Conservation (phyloP, 2,329 filamentous ascomycete genomes). For the Rutstroemia sp. region DNA sequence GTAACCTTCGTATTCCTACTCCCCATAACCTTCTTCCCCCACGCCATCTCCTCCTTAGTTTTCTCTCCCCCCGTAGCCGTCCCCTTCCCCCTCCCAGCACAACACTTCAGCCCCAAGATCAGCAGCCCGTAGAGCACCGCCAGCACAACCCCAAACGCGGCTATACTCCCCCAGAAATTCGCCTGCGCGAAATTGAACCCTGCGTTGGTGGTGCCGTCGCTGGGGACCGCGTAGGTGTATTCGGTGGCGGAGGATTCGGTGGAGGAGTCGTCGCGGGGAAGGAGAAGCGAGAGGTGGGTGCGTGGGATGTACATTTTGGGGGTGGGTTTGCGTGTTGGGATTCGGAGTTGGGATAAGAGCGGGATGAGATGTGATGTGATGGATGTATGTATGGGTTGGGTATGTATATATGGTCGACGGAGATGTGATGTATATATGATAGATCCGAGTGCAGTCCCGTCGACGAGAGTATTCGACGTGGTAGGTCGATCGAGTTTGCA, state of each 20-base stretch:
- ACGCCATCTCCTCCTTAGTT: background rate
- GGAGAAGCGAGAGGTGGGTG: background rate
- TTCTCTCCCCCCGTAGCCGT: background rate
- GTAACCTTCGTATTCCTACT: background rate
- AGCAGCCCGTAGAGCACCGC: background rate
- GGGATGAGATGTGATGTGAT: too few species aligned
- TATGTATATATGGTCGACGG: too few species aligned
- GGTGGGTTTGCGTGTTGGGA: background rate
- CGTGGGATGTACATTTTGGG: background rate
- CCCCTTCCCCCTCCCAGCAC: background rate
- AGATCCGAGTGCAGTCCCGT: too few species aligned
- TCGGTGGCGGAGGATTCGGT: background rate
- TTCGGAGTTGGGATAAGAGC: background rate
- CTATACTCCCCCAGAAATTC: slow-evolving; percentile 5
- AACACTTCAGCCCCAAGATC: background rate
- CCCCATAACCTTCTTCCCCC: background rate
- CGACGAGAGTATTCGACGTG: too few species aligned
- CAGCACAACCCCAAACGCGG: background rate
- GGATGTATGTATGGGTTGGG: too few species aligned
- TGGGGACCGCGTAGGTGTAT: background rate
- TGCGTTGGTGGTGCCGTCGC: background rate
- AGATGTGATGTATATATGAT: too few species aligned
- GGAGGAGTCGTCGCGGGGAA: background rate
- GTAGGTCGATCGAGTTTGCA: too few species aligned
- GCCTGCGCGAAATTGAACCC: background rate